Evolutionary conservation across 2,329 filamentous ascomycete species (phyloP).

Genomic region (Ascochyta fabae): DNA sequence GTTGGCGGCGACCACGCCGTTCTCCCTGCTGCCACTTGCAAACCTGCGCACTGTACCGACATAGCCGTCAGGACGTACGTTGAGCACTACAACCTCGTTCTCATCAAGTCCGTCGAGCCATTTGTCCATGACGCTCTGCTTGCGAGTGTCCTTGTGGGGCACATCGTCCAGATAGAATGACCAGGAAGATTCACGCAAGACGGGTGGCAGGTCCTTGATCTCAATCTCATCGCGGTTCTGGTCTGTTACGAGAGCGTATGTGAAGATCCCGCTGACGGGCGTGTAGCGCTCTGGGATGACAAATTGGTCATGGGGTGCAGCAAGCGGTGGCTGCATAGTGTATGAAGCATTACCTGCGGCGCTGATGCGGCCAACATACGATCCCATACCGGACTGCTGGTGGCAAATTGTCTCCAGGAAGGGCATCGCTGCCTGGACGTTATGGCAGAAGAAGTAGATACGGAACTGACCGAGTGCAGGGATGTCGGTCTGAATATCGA

Average conservation of each 20-base stretch:
- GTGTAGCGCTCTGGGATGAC: conserved; percentile 72
- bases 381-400: conserved; percentile 58
- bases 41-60: conserved; percentile 67
- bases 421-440: conserved; percentile 60
- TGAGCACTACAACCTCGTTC: conserved; percentile 67
- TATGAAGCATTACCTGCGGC: conserved; percentile 68
- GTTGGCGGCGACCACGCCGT: conserved; percentile 43
- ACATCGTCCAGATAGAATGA: conserved; percentile 75
- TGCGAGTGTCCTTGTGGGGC: conserved; percentile 61
- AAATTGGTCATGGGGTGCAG: conserved; percentile 69
- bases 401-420: conserved; percentile 68
- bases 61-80: conserved; percentile 76
- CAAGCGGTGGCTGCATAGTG: conserved; percentile 61
- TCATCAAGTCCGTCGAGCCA: conserved; percentile 68
- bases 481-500: conserved; percentile 79
- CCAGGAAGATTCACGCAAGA: conserved; percentile 71
- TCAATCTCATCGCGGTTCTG: conserved; percentile 70
- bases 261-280: conserved; percentile 71
- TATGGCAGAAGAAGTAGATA: conserved; percentile 72
- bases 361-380: conserved; percentile 66
- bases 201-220: conserved; percentile 66
- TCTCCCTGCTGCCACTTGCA: conserved; percentile 35
- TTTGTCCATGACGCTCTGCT: conserved; percentile 65
- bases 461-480: conserved; percentile 79
- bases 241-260: conserved; percentile 68